These are phyloP conservation scores for Vitis hybrid DNA, from an alignment of 177 flowering plant species.

Conservation along the genomic window DNA sequence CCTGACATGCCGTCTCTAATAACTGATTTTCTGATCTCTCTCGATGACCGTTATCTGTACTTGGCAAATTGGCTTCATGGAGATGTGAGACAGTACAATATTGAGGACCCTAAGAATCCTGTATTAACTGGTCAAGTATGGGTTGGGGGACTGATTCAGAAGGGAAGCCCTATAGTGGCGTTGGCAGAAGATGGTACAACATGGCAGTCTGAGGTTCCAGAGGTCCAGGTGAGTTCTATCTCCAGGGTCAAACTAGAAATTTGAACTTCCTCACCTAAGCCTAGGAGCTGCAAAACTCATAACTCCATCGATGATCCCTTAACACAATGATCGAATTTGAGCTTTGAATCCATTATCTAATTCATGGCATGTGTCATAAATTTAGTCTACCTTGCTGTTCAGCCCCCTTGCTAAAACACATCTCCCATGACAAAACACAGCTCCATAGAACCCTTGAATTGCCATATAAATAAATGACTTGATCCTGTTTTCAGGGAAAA, in stretches of 20 bases:
- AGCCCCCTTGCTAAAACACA: no score
- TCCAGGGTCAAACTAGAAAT: no score
- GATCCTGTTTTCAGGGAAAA: constrained; percentile 55
- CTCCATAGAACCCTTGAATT: no score
- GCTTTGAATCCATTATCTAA: no score
- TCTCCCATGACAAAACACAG: no score
- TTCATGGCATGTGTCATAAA: no score
- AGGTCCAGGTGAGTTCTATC: constrained; percentile 57
- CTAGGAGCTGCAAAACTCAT: no score
- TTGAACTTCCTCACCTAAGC: no score
- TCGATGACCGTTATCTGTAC: constrained; percentile 91
- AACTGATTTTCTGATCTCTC: constrained; percentile 92
- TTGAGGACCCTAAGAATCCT: constrained; percentile 81
- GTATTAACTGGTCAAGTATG: constrained; percentile 79
- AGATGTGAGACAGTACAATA: constrained; percentile 90
- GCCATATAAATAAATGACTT: not conserved
- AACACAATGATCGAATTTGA: no score
- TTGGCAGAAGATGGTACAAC: constrained; percentile 72
- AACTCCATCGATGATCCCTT: no score
- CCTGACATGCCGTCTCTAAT: constrained; percentile 98
- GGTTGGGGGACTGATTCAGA: constrained; percentile 79
- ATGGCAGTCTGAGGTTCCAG: constrained; percentile 77
- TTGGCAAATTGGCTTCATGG: constrained; percentile 98
- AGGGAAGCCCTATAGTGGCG: constrained; percentile 65
- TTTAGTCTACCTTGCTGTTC: no score